Evolutionary conservation across 2,329 filamentous ascomycete species (phyloP).

Genomic region (Epichloe scottii): DNA sequence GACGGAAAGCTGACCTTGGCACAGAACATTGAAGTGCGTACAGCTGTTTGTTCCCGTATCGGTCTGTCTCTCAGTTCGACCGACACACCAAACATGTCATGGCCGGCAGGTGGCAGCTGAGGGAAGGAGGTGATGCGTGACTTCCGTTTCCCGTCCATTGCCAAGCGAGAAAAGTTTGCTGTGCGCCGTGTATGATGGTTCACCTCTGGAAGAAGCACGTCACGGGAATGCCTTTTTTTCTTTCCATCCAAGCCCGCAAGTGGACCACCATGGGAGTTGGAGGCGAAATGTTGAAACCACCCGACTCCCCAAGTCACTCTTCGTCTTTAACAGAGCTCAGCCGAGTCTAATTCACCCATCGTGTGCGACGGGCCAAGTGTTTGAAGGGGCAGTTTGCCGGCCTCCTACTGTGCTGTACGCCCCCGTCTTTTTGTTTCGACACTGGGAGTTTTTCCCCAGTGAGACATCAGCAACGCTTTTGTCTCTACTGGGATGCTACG

Average conservation of each 20-base stretch:
- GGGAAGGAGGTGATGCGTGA: not conserved
- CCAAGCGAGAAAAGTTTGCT: not conserved
- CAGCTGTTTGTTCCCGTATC: no score
- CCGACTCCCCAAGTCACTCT: not conserved
- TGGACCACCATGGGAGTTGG: not conserved
- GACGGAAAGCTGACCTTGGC: no score
- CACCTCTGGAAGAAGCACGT: no score
- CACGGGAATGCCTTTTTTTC: no score
- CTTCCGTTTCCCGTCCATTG: not conserved
- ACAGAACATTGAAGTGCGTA: no score
- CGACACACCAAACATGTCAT: no score
- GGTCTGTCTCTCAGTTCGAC: not conserved
- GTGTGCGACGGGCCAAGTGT: not conserved
- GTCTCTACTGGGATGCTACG: no score
- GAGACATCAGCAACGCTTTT: no score
- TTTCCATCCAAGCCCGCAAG: no score
- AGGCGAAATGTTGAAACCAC: not conserved
- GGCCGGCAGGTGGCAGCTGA: not conserved
- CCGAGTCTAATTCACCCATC: not conserved
- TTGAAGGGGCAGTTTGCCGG: not conserved
- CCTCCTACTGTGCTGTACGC: not conserved
- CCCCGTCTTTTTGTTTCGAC: no score
- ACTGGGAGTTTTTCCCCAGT: no score
- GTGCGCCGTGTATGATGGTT: not conserved
- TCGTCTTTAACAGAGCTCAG: not conserved